Conservation (phyloP, 2,329 filamentous ascomycete species). For the Diaporthe aspalathi region DNA sequence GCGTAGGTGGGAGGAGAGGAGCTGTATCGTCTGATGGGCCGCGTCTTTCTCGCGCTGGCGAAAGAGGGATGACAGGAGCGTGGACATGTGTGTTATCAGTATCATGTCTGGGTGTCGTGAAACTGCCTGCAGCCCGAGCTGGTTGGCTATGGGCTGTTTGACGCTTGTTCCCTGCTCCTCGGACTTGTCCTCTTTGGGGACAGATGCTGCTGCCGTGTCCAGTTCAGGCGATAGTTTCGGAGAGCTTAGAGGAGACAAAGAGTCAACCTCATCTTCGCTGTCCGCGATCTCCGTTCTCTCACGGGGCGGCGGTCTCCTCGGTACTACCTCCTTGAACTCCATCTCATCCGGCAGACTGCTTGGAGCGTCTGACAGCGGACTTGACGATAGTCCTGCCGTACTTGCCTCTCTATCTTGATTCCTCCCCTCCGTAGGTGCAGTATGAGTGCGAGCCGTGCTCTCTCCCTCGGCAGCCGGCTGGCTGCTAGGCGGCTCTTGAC, state of each 20-base stretch:
- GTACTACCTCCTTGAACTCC: slow-evolving; percentile 1
- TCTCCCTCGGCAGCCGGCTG: background rate
- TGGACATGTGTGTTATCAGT: slow-evolving; percentile 66
- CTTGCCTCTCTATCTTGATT: background rate
- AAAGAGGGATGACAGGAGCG: slow-evolving; percentile 64
- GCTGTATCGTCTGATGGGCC: slow-evolving; percentile 61
- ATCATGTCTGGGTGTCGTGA: slow-evolving; percentile 57
- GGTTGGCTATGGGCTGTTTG: slow-evolving; percentile 5
- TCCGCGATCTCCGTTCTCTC: slow-evolving; percentile 49
- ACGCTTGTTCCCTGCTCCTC: background rate
- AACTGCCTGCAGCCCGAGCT: slow-evolving; percentile 27
- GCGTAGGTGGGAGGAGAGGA: slow-evolving; percentile 60
- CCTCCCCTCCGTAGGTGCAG: background rate
- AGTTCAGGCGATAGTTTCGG: background rate
- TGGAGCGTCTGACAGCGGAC: slow-evolving; percentile 35
- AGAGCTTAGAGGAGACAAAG: slow-evolving; percentile 39
- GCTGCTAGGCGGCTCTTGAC: slow-evolving; percentile 13
- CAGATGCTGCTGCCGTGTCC: background rate
- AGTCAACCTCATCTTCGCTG: slow-evolving; percentile 54
- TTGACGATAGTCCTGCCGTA: slow-evolving; percentile 1
- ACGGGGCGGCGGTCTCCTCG: slow-evolving; percentile 9
- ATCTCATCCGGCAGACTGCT: slow-evolving; percentile 32
- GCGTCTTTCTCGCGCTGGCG: slow-evolving; percentile 57
- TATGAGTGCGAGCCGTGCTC: too few species aligned
- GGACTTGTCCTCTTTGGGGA: background rate